These are phyloP conservation scores for Fraxinus sp. DNA, from an alignment of 305 asterid genomes.

Conservation along the genomic window DNA sequence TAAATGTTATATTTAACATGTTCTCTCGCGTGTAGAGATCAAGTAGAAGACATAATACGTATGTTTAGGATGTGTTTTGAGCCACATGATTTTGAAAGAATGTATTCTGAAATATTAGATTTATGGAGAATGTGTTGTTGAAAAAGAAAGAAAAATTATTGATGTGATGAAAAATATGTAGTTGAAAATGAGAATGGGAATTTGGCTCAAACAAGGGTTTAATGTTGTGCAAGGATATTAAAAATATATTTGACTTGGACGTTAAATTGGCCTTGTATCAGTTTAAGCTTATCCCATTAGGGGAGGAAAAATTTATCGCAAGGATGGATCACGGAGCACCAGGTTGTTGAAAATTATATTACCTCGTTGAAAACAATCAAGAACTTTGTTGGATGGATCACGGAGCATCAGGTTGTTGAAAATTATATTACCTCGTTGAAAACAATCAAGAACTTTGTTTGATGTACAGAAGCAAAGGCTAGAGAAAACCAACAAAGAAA, in stretches of 20 bases:
- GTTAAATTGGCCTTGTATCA: background rate
- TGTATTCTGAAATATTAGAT: too few relatives aligned
- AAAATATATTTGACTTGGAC: background rate
- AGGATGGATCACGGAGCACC: background rate
- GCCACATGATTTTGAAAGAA: too few relatives aligned
- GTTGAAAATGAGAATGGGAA: too few relatives aligned
- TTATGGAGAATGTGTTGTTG: too few relatives aligned
- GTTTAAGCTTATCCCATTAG: background rate
- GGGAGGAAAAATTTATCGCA: background rate
- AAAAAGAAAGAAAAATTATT: too few relatives aligned
- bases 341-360: background rate
- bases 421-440: background rate
- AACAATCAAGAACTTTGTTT: background rate
- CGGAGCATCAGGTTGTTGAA: background rate
- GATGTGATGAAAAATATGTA: too few relatives aligned
- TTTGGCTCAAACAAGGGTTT: too few relatives aligned
- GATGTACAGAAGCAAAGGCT: too few relatives aligned
- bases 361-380: background rate
- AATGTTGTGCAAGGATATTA: background rate
- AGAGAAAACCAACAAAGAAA: too few relatives aligned
- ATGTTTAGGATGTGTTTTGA: background rate
- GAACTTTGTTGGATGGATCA: background rate
- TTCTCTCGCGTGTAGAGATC: background rate
- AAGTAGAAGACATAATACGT: background rate
- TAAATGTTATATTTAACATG: background rate